A percentile compares a stretch with the other conserved stretches of the same genome.
phyloP scores from a whole-genome alignment of 768 basidiomycete genomes.

The Amanita rubescens region DNA sequence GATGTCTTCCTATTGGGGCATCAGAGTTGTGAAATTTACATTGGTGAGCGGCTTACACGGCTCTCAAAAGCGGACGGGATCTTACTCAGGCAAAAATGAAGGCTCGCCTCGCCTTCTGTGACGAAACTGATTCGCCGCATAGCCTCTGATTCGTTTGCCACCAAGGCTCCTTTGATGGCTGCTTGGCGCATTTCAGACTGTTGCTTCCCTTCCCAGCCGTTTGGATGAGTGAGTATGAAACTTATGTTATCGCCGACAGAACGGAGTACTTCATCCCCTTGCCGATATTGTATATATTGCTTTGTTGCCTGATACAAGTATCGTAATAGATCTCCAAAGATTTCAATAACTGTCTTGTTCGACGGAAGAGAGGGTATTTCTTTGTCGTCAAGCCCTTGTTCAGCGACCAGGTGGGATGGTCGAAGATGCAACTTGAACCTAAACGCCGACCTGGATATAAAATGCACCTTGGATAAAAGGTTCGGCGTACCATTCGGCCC shows the following conservation, averaged over 20 bases:
- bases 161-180: conserved; percentile 36
- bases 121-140: conserved; percentile 37
- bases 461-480: not conserved
- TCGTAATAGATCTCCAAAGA: conserved; percentile 34
- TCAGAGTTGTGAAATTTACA: too few species aligned
- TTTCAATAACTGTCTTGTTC: conserved; percentile 25
- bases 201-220: conserved; percentile 48
- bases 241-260: conserved; percentile 24
- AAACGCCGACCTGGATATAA: conserved; percentile 3
- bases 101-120: conserved; percentile 49
- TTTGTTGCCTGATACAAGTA: conserved; percentile 32
- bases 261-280: conserved; percentile 8
- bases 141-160: conserved; percentile 25
- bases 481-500: conserved; percentile 30
- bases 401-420: conserved; percentile 12
- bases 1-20: too few species aligned
- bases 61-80: too few species aligned
- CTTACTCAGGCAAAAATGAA: conserved; percentile 33
- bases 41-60: too few species aligned
- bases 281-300: conserved; percentile 31
- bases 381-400: conserved; percentile 13
- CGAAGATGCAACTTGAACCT: conserved; percentile 40
- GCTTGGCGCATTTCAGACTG: conserved; percentile 42
- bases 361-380: conserved; percentile 30
- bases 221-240: conserved; percentile 42